phyloP scores from a whole-genome alignment of 176 grass and related monocot genomes.

The Tillandsia leiboldiana region DNA sequence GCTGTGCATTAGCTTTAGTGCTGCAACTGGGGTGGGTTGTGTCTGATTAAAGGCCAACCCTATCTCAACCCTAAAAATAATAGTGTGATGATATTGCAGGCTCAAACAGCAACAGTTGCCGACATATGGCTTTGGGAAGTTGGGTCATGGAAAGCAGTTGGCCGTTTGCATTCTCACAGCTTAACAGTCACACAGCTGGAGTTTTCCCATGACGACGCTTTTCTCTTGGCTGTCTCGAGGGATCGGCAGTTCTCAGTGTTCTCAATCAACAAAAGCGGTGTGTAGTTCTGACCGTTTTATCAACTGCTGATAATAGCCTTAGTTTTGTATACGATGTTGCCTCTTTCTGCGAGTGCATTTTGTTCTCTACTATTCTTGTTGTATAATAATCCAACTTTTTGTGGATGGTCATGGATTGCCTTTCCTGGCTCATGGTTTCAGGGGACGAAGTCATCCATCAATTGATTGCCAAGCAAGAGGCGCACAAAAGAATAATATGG shows the following conservation, averaged over 20 bases:
- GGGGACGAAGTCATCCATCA: slow-evolving; percentile 36
- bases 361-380: neutral
- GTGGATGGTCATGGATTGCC: slow-evolving; percentile 8
- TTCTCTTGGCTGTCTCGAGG: slow-evolving; percentile 77
- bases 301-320: neutral
- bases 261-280: slow-evolving; percentile 51
- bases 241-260: slow-evolving; percentile 75
- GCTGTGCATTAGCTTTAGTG: neutral
- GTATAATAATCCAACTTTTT: neutral
- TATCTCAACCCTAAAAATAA: neutral
- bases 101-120: slow-evolving; percentile 64
- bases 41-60: neutral
- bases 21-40: neutral
- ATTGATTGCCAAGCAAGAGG: slow-evolving; percentile 69
- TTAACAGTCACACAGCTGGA: slow-evolving; percentile 94
- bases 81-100: slow-evolving; percentile 29
- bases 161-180: slow-evolving; percentile 73
- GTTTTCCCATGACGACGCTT: slow-evolving; percentile 67
- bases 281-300: neutral
- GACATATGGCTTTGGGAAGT: slow-evolving; percentile 94
- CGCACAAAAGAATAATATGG: slow-evolving; percentile 97
- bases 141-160: slow-evolving; percentile 88
- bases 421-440: slow-evolving; percentile 19
- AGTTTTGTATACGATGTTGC: neutral
- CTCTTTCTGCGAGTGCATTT: neutral